Evolutionary conservation across 305 asterid genomes (phyloP).

Genomic region (Solanum chacoense): DNA sequence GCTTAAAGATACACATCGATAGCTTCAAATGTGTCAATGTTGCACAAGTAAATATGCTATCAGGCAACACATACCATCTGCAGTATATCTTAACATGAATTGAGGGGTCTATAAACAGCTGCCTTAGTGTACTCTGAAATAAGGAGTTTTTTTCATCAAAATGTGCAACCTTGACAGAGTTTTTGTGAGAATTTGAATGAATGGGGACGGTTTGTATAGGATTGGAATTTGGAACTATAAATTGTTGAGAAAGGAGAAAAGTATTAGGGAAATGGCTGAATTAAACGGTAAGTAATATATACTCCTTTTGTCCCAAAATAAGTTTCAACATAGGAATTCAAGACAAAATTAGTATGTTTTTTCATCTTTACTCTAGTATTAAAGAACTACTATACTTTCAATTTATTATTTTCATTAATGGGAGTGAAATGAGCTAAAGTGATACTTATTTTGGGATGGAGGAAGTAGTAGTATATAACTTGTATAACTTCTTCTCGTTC

Average conservation of each 20-base stretch:
- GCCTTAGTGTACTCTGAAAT: not conserved
- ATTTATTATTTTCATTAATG: not conserved
- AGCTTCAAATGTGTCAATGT: not conserved
- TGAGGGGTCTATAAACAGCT: not conserved
- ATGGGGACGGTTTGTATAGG: not conserved
- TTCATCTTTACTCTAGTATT: not conserved
- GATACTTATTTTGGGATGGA: not conserved
- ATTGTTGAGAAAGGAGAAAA: not conserved
- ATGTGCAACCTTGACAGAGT: not conserved
- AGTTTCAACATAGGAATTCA: not conserved
- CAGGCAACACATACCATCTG: not conserved
- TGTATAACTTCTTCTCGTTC: slow-evolving; percentile 39
- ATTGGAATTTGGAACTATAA: not conserved
- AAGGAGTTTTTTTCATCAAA: not conserved
- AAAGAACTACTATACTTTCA: not conserved
- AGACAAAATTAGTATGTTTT: not conserved
- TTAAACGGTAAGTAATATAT: not conserved
- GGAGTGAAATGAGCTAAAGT: not conserved
- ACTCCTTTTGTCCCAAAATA: not conserved
- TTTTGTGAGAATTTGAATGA: not conserved
- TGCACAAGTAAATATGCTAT: not conserved
- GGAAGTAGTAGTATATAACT: not conserved
- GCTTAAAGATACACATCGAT: not conserved
- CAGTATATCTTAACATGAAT: not conserved
- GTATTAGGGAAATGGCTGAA: not conserved